Evolutionary conservation across 192 early-diverging fungal genomes (phyloP), one percentile per base, ranked within the genome.

Genomic region (Entomortierella lignicola): DNA sequence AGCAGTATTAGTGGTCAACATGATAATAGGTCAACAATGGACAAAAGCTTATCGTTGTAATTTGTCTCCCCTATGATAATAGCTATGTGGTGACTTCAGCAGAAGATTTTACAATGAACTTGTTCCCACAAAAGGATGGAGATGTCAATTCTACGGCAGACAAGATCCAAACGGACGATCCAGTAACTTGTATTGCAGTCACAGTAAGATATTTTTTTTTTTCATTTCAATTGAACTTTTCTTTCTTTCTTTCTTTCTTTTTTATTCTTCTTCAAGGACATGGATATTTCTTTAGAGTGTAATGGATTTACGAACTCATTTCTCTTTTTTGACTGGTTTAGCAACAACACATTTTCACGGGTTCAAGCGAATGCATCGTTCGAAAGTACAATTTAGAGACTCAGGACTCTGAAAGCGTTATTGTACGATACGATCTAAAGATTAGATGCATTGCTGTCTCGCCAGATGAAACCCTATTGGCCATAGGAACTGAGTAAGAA

Each of bases 401-500:
- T 1, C 23, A 53, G 8, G 57, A 70, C 1, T 56, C 37, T 23
- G 15, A 66, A 55, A 66, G 75, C 5, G n/a, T 63, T 26, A 51
- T 79, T 30, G 26, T 56, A 39, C 61, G 67, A 8, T 59, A 37
- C 42, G 68, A 79, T 0, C 27, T 79, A 31, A 23, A 39, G 18
- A 27, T 79, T 20, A 58, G 75, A 65, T 79, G 75, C 32, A 30
- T 79, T 10, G 67, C 68, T 13, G n/a, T 69, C 2, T 79, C 75
- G 0, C 50, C 41, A 4, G 34, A 79, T 27, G 52, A 56, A 20
- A 67, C 13, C 8, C 48, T 63, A 5, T 34, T 79, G 41, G 75
- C 67, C 23, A 58, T 79, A 18, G 75, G 67, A 51, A 60, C 68
- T 39, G 75, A 65, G 75, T 79, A 79, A 64, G 61, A 23, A n/a